Percentiles rank a stretch among this genome's conserved stretches.
These are phyloP conservation scores for Chlorencoelia australis DNA, from an alignment of 2,329 filamentous ascomycete genomes.

Conservation along the genomic window DNA sequence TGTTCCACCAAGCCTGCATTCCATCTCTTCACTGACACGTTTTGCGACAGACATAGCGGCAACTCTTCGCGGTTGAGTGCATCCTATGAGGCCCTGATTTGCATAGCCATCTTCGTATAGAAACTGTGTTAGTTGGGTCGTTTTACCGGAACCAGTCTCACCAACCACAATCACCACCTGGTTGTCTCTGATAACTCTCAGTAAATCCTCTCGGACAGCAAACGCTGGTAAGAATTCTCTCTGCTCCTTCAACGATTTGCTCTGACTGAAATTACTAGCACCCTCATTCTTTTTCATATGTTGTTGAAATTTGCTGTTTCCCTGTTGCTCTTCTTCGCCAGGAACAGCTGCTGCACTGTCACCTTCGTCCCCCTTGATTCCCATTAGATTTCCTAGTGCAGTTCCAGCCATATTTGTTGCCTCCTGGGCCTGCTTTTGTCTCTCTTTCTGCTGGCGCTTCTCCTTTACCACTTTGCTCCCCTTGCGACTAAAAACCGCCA, in stretches of 20 bases:
- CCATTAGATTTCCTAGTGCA: constrained; percentile 87
- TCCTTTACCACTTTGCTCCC: constrained; percentile 91
- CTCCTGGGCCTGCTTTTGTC: constrained; percentile 88
- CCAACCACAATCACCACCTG: constrained; percentile 96
- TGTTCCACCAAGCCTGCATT: constrained; percentile 73
- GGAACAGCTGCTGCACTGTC: constrained; percentile 77
- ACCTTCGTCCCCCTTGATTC: constrained; percentile 83
- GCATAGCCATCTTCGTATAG: constrained; percentile 92
- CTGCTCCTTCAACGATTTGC: constrained; percentile 82
- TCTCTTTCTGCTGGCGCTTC: constrained; percentile 80
- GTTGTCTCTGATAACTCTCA: constrained; percentile 89
- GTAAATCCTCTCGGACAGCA: constrained; percentile 84
- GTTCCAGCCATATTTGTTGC: constrained; percentile 91
- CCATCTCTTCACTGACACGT: constrained; percentile 97
- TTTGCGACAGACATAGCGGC: constrained; percentile 99
- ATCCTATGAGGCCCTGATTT: constrained; percentile 80
- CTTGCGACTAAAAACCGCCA: constrained; percentile 96
- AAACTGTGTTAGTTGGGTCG: constrained; percentile 94
- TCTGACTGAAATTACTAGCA: constrained; percentile 86
- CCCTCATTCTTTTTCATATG: constrained; percentile 82
- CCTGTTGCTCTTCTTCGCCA: constrained; percentile 56
- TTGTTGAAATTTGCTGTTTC: constrained; percentile 72
- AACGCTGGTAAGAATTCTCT: constrained; percentile 91
- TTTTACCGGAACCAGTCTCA: constrained; percentile 95
- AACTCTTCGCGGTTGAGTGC: constrained; percentile 90